Base-by-base conservation (phyloP, 2,329 filamentous ascomycete genomes). In the Colletotrichum spinosum region DNA sequence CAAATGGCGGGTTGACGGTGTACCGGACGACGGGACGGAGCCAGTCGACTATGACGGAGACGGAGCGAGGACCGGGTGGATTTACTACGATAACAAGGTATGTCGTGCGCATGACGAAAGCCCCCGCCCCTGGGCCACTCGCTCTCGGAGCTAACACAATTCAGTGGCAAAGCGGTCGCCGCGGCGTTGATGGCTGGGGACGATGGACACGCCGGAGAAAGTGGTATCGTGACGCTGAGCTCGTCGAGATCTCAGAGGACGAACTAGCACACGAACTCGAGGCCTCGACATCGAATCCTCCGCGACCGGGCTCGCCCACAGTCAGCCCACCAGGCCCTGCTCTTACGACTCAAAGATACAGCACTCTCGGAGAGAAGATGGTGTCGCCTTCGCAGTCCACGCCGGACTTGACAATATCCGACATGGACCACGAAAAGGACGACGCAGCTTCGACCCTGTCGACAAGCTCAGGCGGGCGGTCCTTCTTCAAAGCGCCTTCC, bases 1-100 rank as follows among this genome's bases (percentile, higher is more conserved):
- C 70, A 88, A 91, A 60, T 99, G 96, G 96, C 88, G 88, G 58
- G 90, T 98, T 34, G 95, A 98, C 71, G 92, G 92, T 1, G 88
- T 88, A 1, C 77, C 84, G 0, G 87, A 89, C 77, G 85, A 78
- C 55, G 80, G 80, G 6, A 63, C 59, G 10, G 79, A 82, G 15
- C 65, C 74, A 0, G 71, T 79, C 5, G 86, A 83, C 65, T 86
- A 86, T 68, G 87, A 88, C 59, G 82, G 83, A 2, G 82, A 86
- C 1, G 85, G 89, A 33, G 90, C 87, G 4, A 89, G 80, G 72
- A 87, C 90, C 70, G 96, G 94, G 1, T 99, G 96, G 96, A 93
- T 97, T 42, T 99, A 96, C 77, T 99, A 97, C 75, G 96, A 99
- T 74, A 98, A 95, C 76, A 97, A 97, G 89, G 93, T 93, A 80